Evolutionary conservation across 169 alveolate species (phyloP).

Genomic region (Pseudocohnilembus persalinus): DNA sequence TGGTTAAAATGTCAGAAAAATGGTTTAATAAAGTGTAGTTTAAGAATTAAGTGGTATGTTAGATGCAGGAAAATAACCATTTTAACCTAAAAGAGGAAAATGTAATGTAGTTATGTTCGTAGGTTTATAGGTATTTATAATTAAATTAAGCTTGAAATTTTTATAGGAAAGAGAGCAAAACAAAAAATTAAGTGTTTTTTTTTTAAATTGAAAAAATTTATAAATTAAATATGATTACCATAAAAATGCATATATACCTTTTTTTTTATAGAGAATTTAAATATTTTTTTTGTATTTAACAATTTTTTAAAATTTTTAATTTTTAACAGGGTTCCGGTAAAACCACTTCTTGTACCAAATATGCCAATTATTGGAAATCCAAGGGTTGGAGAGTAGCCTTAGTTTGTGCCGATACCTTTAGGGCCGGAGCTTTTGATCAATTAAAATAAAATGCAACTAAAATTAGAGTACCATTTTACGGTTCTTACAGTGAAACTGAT

Average conservation of each 20-base stretch:
- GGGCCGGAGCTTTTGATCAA: constrained; percentile 99
- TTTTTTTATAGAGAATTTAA: no score
- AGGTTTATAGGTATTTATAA: constrained; percentile 85
- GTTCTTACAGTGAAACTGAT: constrained; percentile 98
- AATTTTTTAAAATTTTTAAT: no score
- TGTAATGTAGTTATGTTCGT: constrained; percentile 98
- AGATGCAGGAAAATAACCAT: constrained; percentile 91
- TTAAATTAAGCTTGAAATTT: no score
- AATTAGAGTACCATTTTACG: constrained; percentile 98
- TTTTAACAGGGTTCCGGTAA: constrained; percentile 96
- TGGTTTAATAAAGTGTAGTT: constrained; percentile 89
- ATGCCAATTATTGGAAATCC: constrained; percentile 95
- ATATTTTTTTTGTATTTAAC: no score
- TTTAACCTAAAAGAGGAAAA: constrained; percentile 92
- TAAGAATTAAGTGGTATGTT: constrained; percentile 94
- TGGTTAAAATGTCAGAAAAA: constrained; percentile 63
- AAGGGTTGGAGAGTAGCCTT: constrained; percentile 98
- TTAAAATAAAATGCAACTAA: constrained; percentile 99
- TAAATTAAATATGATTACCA: no score
- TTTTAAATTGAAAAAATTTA: no score
- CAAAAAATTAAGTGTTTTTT: neutral
- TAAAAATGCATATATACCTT: no score
- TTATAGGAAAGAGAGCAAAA: no score
- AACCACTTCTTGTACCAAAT: constrained; percentile 99
- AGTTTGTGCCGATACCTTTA: constrained; percentile 99